These are phyloP conservation scores for Theileria parva DNA, from an alignment of 169 alveolate genomes.

Conservation along the genomic window DNA sequence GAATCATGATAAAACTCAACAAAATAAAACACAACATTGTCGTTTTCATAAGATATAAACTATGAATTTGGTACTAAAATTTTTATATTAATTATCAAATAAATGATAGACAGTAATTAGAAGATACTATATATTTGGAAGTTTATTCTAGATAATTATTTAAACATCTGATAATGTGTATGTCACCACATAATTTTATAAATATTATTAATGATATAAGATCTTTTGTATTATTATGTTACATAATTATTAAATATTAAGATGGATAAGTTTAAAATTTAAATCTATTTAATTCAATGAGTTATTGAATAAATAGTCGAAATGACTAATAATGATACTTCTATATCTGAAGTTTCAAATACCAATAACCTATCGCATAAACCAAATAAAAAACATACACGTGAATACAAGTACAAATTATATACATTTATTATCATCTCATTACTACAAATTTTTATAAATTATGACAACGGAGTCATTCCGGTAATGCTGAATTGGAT, in stretches of 20 bases:
- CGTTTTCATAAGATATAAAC: not conserved
- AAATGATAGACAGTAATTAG: not conserved
- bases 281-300: not conserved
- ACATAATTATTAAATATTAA: too few relatives aligned
- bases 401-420: slow-evolving; percentile 2
- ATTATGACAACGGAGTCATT: slow-evolving; percentile 62
- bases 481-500: slow-evolving; percentile 48
- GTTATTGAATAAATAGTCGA: not conserved
- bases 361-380: not conserved
- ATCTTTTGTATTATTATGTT: not conserved
- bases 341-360: not conserved
- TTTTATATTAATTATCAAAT: too few relatives aligned
- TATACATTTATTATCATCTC: slow-evolving; percentile 48
- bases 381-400: not conserved
- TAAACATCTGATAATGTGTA: not conserved
- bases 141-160: too few relatives aligned
- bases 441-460: slow-evolving; percentile 42
- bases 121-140: too few relatives aligned
- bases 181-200: not conserved
- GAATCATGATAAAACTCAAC: not conserved
- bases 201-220: too few relatives aligned
- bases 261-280: not conserved
- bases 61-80: not conserved
- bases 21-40: too few relatives aligned
- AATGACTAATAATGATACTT: not conserved